Conservation (phyloP, 345 rosid genomes). For the Corchorus capsularis region DNA sequence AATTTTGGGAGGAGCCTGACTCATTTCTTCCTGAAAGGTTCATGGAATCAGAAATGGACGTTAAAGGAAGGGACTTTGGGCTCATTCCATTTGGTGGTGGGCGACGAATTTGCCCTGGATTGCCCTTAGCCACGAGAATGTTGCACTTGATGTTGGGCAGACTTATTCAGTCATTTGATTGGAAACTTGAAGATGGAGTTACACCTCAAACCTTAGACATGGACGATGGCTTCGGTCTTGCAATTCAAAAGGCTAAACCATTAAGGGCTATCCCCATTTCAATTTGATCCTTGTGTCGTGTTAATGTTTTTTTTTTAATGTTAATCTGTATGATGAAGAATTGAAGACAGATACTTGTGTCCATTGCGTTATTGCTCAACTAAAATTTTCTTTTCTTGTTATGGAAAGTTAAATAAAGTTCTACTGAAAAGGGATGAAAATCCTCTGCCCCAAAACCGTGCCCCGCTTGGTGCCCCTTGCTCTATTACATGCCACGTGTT, state of each 20-base stretch:
- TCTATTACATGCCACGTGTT: too few species aligned
- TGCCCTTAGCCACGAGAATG: conserved; percentile 21
- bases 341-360: too few species aligned
- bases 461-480: too few species aligned
- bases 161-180: conserved; percentile 33
- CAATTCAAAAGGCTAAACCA: conserved; percentile 34
- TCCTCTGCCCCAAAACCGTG: too few species aligned
- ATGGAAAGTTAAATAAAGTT: too few species aligned
- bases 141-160: conserved; percentile 28
- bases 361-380: too few species aligned
- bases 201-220: conserved; percentile 22
- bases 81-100: conserved; percentile 36
- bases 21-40: conserved; percentile 34
- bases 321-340: too few species aligned
- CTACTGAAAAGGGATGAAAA: too few species aligned
- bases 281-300: too few species aligned
- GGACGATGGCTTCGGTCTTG: conserved; percentile 38
- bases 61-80: conserved; percentile 25
- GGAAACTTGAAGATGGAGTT: conserved; percentile 32
- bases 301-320: too few species aligned
- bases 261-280: conserved; percentile 33
- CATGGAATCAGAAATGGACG: conserved; percentile 17
- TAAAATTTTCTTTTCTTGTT: too few species aligned
- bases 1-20: conserved; percentile 37
- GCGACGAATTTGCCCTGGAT: conserved; percentile 35